Evolutionary conservation across 805 yeast species (phyloP), one percentile per base, ranked within the genome.

Genomic region (Candida khao-thaluensis): DNA sequence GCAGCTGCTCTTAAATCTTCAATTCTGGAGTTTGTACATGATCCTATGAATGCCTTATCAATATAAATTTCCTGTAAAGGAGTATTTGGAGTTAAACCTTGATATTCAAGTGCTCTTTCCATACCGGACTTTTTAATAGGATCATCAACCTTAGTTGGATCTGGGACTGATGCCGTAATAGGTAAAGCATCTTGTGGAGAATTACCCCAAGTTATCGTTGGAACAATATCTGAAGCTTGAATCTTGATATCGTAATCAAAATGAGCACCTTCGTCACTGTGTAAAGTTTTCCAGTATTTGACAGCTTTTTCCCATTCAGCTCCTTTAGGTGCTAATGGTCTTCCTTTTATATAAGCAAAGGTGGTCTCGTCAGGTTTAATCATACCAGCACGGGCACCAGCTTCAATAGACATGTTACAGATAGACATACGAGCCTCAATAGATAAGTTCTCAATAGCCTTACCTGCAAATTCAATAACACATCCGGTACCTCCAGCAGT

Each of bases 321-420:
- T 43, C 95, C 99, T 59, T 78, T 77, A 58, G 99, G 99, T 48
- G 96, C 91, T 52, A 93, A 75, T 30, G 98, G 97, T 60, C 96
- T 79, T 45, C 95, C 95, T 70, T 90, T 82, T 54, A 93, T 74
- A 67, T 93, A 93, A 43, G 83, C 82, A 56, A 84, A 86, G 20
- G 98, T 91, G 38, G 63, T 81, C 49, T 89, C 85, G 60, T 93
- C 99, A 7, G 99, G 99, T 49, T 83, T 85, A 61, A 93, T 91
- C 97, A 93, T 88, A 68, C 99, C 99, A 18, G 99, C 98, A 71
- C 99, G 83, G 12, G 99, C 99, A 70, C 99, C 99, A 44, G 85
- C 99, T 71, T 93, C 99, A 57, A 93, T 91, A 32, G 98, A 82
- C 99, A 93, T 93, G 64, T 93, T 93, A 77, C 99, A 93, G 73